These are phyloP conservation scores for Prinsepia uniflora DNA, from an alignment of 306 rosid species.

Conservation along the genomic window DNA sequence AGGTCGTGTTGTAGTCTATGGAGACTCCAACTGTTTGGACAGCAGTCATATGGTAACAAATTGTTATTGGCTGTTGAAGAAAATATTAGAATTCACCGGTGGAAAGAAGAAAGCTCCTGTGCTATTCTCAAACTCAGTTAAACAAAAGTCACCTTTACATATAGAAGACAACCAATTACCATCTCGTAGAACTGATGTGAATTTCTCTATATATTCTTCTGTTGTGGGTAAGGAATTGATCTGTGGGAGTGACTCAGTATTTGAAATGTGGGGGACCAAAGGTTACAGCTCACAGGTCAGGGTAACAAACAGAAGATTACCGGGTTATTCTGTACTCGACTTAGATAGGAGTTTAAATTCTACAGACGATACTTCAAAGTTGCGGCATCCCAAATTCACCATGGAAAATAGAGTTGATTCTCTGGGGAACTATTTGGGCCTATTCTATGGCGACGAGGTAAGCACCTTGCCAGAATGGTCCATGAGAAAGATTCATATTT, in stretches of 20 bases:
- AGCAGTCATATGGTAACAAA: conserved; percentile 97
- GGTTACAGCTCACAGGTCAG: conserved; percentile 70
- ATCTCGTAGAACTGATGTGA: conserved; percentile 84
- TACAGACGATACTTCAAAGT: conserved; percentile 29
- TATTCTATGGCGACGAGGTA: conserved; percentile 84
- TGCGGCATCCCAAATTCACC: conserved; percentile 25
- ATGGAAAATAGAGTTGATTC: conserved; percentile 36
- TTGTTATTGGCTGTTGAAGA: conserved; percentile 77
- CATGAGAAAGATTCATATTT: neutral
- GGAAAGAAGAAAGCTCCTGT: conserved; percentile 59
- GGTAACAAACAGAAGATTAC: conserved; percentile 87
- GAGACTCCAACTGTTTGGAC: conserved; percentile 95
- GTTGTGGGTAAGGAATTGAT: conserved; percentile 71
- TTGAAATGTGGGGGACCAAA: conserved; percentile 87
- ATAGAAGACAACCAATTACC: conserved; percentile 75
- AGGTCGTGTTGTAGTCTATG: conserved; percentile 85
- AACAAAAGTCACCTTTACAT: conserved; percentile 46
- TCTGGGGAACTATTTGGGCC: conserved; percentile 64
- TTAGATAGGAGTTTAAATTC: conserved; percentile 63
- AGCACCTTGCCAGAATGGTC: conserved; percentile 14
- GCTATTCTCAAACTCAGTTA: conserved; percentile 70
- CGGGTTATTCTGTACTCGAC: conserved; percentile 66
- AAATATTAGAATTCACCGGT: conserved; percentile 77
- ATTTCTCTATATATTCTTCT: conserved; percentile 77
- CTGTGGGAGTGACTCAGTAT: conserved; percentile 69